A percentile compares a stretch with the other conserved stretches of the same genome.
These are phyloP conservation scores for Irpex sp. DNA, from an alignment of 1,284 basidiomycete genomes.

Conservation along the genomic window DNA sequence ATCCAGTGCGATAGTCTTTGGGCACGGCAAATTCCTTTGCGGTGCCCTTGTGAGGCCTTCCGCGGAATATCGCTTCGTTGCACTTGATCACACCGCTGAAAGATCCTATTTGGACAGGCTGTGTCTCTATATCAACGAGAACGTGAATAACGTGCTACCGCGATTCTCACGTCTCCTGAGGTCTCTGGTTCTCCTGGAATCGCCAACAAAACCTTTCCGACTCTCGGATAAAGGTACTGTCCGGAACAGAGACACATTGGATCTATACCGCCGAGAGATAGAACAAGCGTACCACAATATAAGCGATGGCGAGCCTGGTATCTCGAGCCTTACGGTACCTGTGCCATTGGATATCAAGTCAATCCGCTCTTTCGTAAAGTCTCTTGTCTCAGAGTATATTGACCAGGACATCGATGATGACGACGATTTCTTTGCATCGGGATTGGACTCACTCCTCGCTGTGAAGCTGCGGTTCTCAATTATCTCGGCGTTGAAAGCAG, in stretches of 20 bases:
- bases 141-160: background rate
- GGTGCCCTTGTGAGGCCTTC: slow-evolving; percentile 31
- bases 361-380: slow-evolving; percentile 30
- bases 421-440: slow-evolving; percentile 48
- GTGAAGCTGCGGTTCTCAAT: background rate
- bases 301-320: slow-evolving; percentile 25
- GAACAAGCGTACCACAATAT: slow-evolving; percentile 37
- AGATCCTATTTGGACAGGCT: slow-evolving; percentile 24
- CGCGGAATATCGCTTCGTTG: slow-evolving; percentile 43
- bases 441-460: background rate
- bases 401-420: slow-evolving; percentile 30
- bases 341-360: background rate
- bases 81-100: slow-evolving; percentile 50
- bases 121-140: background rate
- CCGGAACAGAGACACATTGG: slow-evolving; percentile 40
- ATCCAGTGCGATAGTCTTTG: background rate
- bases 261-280: slow-evolving; percentile 44
- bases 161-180: background rate
- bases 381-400: slow-evolving; percentile 34
- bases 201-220: slow-evolving; percentile 42
- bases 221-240: slow-evolving; percentile 45
- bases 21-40: background rate
- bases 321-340: slow-evolving; percentile 25
- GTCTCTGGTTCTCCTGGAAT: slow-evolving; percentile 33
- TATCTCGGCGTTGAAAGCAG: background rate